A percentile compares a stretch with the other conserved stretches of the same genome.
Conservation (phyloP, 306 rosid species). For the Amphicarpaea edgeworthii region DNA sequence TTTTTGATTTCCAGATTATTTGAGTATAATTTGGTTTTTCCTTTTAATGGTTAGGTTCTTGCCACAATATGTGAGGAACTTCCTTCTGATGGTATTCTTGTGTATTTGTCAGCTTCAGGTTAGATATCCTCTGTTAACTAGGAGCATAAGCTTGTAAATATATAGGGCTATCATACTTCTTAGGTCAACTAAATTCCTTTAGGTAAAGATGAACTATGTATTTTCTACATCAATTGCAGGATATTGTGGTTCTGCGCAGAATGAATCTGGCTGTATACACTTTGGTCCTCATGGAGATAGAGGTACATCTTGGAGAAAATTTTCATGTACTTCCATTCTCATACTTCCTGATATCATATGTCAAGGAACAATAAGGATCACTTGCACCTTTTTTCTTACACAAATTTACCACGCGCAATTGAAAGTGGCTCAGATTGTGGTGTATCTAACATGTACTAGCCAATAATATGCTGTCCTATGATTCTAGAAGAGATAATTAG, state of each 20-base stretch:
- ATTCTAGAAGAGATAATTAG: not conserved
- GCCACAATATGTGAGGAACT: conserved; percentile 99
- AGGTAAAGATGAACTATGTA: conserved; percentile 46
- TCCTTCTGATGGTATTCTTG: conserved; percentile 86
- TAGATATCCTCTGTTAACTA: conserved; percentile 39
- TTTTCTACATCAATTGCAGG: conserved; percentile 59
- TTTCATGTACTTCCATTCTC: conserved; percentile 41
- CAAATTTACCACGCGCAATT: conserved; percentile 2
- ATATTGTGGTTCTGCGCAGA: conserved; percentile 52
- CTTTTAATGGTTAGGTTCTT: conserved; percentile 71
- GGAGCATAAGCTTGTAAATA: conserved; percentile 3
- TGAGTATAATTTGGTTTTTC: conserved; percentile 22
- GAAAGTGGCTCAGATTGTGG: not conserved
- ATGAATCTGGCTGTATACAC: conserved; percentile 63
- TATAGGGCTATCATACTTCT: conserved; percentile 26
- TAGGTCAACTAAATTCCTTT: conserved; percentile 44
- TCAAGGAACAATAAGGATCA: conserved; percentile 1
- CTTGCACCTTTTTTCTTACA: not conserved
- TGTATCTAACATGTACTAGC: not conserved
- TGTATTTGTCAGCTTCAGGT: conserved; percentile 97
- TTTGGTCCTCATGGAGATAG: conserved; percentile 74
- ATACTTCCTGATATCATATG: conserved; percentile 9
- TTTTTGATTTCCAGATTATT: conserved; percentile 19
- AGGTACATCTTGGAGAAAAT: conserved; percentile 57
- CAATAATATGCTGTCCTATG: not conserved